A percentile compares a stretch with the other conserved stretches of the same genome.
phyloP scores from a whole-genome alignment of 2,329 filamentous ascomycete genomes.

The Penicillium hordei region DNA sequence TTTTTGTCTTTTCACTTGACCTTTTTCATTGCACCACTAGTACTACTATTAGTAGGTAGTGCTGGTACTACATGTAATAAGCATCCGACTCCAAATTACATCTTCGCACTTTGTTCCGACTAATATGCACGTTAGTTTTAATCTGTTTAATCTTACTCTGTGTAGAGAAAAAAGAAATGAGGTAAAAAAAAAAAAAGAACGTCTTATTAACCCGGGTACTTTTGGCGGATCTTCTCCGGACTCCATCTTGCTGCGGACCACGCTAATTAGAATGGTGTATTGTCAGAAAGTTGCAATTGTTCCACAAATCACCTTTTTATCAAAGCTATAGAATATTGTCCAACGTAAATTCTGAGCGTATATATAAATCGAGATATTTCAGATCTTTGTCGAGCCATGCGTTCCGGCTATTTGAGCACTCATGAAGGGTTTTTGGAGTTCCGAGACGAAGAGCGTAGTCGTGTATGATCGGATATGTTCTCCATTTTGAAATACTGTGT shows the following conservation, averaged over 20 bases:
- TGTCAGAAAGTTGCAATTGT: slow-evolving; percentile 4
- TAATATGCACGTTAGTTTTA: background rate
- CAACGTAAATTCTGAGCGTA: background rate
- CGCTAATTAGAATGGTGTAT: slow-evolving; percentile 10
- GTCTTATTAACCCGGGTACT: background rate
- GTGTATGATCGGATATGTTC: slow-evolving; percentile 24
- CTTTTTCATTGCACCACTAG: background rate
- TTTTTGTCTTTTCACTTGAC: background rate
- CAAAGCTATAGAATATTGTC: background rate
- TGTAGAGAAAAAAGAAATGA: background rate
- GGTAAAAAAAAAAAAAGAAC: background rate
- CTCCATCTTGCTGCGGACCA: background rate
- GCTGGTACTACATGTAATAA: background rate
- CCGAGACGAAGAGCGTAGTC: slow-evolving; percentile 4
- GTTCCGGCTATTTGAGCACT: slow-evolving; percentile 19
- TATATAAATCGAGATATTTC: background rate
- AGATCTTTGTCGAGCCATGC: background rate
- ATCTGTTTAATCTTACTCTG: background rate
- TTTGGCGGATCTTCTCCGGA: slow-evolving; percentile 1
- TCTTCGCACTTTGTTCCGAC: background rate
- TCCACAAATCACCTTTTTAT: slow-evolving; percentile 14
- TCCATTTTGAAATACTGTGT: slow-evolving; percentile 4
- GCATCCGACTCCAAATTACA: background rate
- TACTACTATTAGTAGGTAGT: too few species aligned
- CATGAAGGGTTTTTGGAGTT: slow-evolving; percentile 9